A percentile compares a stretch with the other conserved stretches of the same genome.
phyloP scores from a whole-genome alignment of 805 yeast genomes.

The Ogataea angusta region DNA sequence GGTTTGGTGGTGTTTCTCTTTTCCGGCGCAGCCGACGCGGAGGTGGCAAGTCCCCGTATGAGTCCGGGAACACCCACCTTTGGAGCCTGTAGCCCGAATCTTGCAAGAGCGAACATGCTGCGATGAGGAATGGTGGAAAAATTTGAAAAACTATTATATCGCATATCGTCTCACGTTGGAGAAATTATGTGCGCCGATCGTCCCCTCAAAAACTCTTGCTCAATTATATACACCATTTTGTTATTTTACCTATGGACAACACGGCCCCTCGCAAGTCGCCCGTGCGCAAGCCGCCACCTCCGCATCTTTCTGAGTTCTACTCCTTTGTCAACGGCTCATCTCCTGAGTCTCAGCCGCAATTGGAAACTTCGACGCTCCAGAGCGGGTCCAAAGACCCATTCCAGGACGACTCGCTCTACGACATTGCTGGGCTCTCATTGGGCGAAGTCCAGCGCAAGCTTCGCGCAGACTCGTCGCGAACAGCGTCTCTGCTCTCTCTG shows the following conservation, averaged over 20 bases:
- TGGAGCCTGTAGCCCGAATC: background rate
- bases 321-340: slow-evolving; percentile 41
- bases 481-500: slow-evolving; percentile 33
- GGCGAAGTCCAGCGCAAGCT: slow-evolving; percentile 5
- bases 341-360: background rate
- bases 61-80: background rate
- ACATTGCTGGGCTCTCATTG: slow-evolving; percentile 4
- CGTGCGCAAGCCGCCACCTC: slow-evolving; percentile 37
- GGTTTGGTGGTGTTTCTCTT: slow-evolving; percentile 50
- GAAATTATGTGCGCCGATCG: slow-evolving; percentile 5
- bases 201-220: slow-evolving; percentile 3
- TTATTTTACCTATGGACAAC: slow-evolving; percentile 7
- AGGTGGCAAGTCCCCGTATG: slow-evolving; percentile 1
- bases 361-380: slow-evolving; percentile 3
- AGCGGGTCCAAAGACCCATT: slow-evolving; percentile 1
- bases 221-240: background rate
- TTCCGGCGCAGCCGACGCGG: background rate
- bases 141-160: slow-evolving; percentile 3
- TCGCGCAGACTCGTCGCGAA: slow-evolving; percentile 11
- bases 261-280: slow-evolving; percentile 21
- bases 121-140: slow-evolving; percentile 1
- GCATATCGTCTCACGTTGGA: background rate
- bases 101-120: slow-evolving; percentile 3
- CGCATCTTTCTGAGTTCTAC: slow-evolving; percentile 61
- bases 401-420: slow-evolving; percentile 3